A percentile compares a stretch with the other conserved stretches of the same genome.
Evolutionary conservation across 345 rosid genomes (phyloP).

Genomic region (Orychophragmus violaceus): DNA sequence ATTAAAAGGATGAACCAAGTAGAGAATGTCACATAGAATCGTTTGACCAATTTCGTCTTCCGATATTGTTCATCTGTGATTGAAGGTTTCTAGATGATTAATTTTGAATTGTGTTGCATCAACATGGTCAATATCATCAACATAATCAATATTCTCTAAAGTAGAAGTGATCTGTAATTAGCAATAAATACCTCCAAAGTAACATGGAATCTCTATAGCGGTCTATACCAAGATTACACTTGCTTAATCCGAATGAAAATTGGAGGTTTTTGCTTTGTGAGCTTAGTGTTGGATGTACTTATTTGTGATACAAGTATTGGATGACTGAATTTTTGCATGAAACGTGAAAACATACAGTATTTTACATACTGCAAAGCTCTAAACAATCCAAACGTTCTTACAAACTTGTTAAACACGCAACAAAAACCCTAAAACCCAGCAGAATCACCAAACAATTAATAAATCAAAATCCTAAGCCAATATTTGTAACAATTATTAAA

Average conservation of each 20-base stretch:
- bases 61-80: too few species aligned
- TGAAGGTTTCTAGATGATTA: too few species aligned
- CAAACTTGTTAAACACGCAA: background rate
- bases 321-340: background rate
- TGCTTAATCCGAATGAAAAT: background rate
- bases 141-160: too few species aligned
- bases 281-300: too few species aligned
- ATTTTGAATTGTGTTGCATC: too few species aligned
- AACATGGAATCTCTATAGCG: background rate
- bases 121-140: too few species aligned
- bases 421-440: background rate
- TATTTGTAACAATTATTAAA: background rate
- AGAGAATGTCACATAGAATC: too few species aligned
- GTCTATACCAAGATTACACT: background rate
- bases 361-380: background rate
- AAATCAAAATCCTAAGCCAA: background rate
- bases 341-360: background rate
- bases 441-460: background rate
- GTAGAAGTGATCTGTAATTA: background rate
- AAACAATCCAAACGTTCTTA: background rate
- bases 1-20: too few species aligned
- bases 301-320: background rate
- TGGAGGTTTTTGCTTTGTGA: background rate
- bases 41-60: too few species aligned
- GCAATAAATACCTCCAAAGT: background rate